A percentile compares a stretch with the other conserved stretches of the same genome.
Conservation (phyloP, 1,284 basidiomycete genomes). For the Cutaneotrichosporon arboriforme region DNA sequence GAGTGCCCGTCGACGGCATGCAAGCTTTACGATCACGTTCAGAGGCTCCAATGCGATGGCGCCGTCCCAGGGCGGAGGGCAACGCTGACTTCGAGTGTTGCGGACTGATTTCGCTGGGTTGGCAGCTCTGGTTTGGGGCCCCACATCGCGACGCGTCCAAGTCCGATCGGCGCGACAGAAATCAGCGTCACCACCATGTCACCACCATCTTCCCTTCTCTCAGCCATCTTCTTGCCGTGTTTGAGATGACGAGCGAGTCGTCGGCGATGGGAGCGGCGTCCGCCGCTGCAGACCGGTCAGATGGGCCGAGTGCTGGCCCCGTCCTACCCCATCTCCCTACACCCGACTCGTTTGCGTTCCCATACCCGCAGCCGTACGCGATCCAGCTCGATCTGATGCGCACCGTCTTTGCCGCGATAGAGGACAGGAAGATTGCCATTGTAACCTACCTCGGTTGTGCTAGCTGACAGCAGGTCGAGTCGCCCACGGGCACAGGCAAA, state of each 20-base stretch:
- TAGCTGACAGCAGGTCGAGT: conserved; percentile 55
- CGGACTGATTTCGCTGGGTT: not conserved
- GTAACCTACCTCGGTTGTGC: conserved; percentile 12
- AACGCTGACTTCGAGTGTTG: not conserved
- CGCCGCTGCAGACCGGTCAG: not conserved
- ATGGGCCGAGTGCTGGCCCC: not conserved
- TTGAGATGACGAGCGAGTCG: not conserved
- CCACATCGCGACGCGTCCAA: not conserved
- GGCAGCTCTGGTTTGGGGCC: not conserved
- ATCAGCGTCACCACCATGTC: no score
- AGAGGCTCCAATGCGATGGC: no score
- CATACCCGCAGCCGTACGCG: conserved; percentile 72
- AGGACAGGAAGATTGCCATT: conserved; percentile 66
- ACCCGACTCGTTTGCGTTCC: conserved; percentile 68
- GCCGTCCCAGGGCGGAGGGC: no score
- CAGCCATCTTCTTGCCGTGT: not conserved
- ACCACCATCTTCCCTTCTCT: no score
- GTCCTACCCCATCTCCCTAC: conserved; percentile 48
- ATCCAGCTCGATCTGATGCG: conserved; percentile 88
- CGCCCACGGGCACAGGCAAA: conserved; percentile 86
- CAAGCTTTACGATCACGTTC: no score
- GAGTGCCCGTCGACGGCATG: no score
- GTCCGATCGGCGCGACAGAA: no score
- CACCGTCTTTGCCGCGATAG: conserved; percentile 75
- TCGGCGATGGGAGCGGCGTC: not conserved